A percentile compares a stretch with the other conserved stretches of the same genome.
phyloP scores from a whole-genome alignment of 2,329 filamentous ascomycete species.

The Falciphora oryzae region DNA sequence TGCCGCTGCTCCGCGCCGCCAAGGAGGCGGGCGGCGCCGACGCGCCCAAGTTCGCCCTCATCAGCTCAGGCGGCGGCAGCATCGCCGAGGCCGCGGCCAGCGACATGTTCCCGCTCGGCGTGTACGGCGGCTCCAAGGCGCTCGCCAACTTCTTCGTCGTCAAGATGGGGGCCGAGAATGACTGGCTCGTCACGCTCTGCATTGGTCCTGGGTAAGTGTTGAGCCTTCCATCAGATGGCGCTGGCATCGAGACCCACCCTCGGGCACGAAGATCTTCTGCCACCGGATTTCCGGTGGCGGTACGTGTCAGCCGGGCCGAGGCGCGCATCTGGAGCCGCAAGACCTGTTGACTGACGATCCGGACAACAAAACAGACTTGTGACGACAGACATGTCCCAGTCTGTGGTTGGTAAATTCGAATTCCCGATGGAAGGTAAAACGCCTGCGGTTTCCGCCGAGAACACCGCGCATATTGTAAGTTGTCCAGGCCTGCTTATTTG shows the following conservation, averaged over 20 bases:
- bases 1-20: conserved; percentile 15
- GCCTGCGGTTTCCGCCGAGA: neutral
- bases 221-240: too few species aligned
- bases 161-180: conserved; percentile 18
- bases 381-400: conserved; percentile 1
- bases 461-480: conserved; percentile 2
- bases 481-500: too few species aligned
- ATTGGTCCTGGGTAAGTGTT: conserved; percentile 23
- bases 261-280: too few species aligned
- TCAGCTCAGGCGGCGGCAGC: conserved; percentile 21
- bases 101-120: conserved; percentile 14
- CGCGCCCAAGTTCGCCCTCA: conserved; percentile 18
- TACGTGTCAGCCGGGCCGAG: too few species aligned
- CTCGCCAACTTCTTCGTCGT: conserved; percentile 20
- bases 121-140: conserved; percentile 24
- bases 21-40: neutral
- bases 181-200: conserved; percentile 19
- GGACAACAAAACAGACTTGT: neutral
- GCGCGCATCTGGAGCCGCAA: too few species aligned
- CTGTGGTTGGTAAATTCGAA: neutral
- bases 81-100: conserved; percentile 18
- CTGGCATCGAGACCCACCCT: too few species aligned
- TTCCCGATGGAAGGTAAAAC: neutral
- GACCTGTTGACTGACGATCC: neutral
- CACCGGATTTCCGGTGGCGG: too few species aligned